A percentile compares a stretch with the other conserved stretches of the same genome.
These are phyloP conservation scores for Radiomyces spectabilis DNA, from an alignment of 192 early-diverging fungal species.

Conservation along the genomic window DNA sequence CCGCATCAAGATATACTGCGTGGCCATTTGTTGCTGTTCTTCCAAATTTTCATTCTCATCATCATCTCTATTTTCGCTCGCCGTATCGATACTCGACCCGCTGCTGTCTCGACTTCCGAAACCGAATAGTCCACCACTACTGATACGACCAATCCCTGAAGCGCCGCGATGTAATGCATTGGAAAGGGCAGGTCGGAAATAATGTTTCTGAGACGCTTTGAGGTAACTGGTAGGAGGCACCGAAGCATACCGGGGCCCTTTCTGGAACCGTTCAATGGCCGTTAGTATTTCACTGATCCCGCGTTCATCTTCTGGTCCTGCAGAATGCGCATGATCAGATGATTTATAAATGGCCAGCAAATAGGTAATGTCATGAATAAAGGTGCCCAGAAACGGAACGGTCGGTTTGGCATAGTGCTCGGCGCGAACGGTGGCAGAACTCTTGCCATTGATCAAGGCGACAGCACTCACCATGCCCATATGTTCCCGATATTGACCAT, in stretches of 20 bases:
- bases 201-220: slow-evolving; percentile 42
- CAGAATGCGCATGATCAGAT: not conserved
- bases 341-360: slow-evolving; percentile 58
- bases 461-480: slow-evolving; percentile 37
- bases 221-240: slow-evolving; percentile 36
- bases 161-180: slow-evolving; percentile 46
- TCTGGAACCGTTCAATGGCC: slow-evolving; percentile 47
- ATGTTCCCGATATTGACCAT: slow-evolving; percentile 60
- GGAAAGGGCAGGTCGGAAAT: slow-evolving; percentile 48
- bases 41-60: slow-evolving; percentile 53
- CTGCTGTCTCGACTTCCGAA: slow-evolving; percentile 16
- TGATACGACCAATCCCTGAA: slow-evolving; percentile 27
- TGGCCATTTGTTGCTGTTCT: slow-evolving; percentile 50
- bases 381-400: slow-evolving; percentile 70
- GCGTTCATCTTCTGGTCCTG: slow-evolving; percentile 33
- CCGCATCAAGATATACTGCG: slow-evolving; percentile 65
- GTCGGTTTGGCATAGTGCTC: slow-evolving; percentile 43
- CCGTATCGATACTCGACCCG: not conserved
- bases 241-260: slow-evolving; percentile 50
- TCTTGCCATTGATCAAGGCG: slow-evolving; percentile 13
- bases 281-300: slow-evolving; percentile 58
- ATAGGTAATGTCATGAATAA: slow-evolving; percentile 74
- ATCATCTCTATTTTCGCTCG: slow-evolving; percentile 24
- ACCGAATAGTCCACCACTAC: slow-evolving; percentile 17
- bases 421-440: slow-evolving; percentile 9